A percentile compares a stretch with the other conserved stretches of the same genome.
Conservation (phyloP, 2,329 filamentous ascomycete genomes). For the Monilinia aucupariae region DNA sequence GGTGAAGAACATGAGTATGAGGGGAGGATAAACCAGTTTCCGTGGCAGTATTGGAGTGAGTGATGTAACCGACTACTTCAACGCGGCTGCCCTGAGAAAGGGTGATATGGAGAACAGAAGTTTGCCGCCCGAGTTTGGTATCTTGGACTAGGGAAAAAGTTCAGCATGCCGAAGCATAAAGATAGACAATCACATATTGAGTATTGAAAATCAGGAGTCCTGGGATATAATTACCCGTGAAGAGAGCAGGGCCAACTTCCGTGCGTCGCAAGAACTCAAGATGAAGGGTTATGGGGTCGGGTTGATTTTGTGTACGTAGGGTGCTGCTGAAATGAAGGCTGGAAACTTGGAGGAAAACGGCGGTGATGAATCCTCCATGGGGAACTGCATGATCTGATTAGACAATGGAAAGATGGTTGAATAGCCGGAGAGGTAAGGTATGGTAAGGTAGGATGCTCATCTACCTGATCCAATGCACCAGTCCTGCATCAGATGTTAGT, state of each 20-base stretch:
- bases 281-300: slow-evolving; percentile 59
- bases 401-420: slow-evolving; percentile 8
- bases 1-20: slow-evolving; percentile 48
- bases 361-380: slow-evolving; percentile 65
- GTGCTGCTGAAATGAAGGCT: slow-evolving; percentile 53
- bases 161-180: neutral
- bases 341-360: slow-evolving; percentile 55
- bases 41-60: slow-evolving; percentile 54
- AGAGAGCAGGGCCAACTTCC: slow-evolving; percentile 48
- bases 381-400: slow-evolving; percentile 47
- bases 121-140: slow-evolving; percentile 58
- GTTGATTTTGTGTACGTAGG: slow-evolving; percentile 52
- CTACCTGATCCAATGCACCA: slow-evolving; percentile 63
- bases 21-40: slow-evolving; percentile 53
- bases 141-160: slow-evolving; percentile 44
- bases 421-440: neutral
- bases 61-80: slow-evolving; percentile 60
- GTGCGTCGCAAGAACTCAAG: slow-evolving; percentile 62
- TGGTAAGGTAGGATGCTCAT: slow-evolving; percentile 5
- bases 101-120: slow-evolving; percentile 57
- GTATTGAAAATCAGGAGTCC: neutral
- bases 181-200: neutral
- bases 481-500: slow-evolving; percentile 33
- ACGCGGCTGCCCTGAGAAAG: slow-evolving; percentile 51
- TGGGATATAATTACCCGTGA: slow-evolving; percentile 36